phyloP scores from a whole-genome alignment of 306 rosid species.

The Cucurbita maxima region DNA sequence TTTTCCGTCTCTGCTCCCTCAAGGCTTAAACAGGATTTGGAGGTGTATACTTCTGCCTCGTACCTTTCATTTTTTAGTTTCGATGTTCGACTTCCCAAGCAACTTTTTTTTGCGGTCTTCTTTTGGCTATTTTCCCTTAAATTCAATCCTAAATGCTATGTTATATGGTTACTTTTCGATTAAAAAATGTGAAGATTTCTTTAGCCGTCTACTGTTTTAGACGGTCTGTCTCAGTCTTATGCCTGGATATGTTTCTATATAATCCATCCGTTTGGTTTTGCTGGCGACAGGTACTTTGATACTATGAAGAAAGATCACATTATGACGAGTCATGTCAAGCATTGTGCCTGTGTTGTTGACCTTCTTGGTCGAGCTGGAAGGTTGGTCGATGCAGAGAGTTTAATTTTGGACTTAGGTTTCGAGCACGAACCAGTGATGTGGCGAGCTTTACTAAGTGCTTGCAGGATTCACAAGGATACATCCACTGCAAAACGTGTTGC shows the following conservation, averaged over 20 bases:
- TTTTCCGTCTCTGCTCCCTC: not conserved
- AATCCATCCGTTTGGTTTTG: not conserved
- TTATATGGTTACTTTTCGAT: not conserved
- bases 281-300: constrained; percentile 20
- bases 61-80: not conserved
- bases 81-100: not conserved
- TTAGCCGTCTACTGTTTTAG: not conserved
- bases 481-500: constrained; percentile 27
- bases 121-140: not conserved
- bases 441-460: constrained; percentile 48
- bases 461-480: constrained; percentile 34
- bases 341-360: constrained; percentile 36
- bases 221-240: not conserved
- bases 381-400: constrained; percentile 31
- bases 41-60: not conserved
- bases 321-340: constrained; percentile 27
- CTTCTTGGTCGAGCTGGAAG: constrained; percentile 45
- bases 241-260: not conserved
- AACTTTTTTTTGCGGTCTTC: not conserved
- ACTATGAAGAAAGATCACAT: constrained; percentile 28
- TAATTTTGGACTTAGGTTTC: constrained; percentile 27
- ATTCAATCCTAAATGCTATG: not conserved
- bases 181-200: not conserved
- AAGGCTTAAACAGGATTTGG: not conserved
- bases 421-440: constrained; percentile 37